Evolutionary conservation across 495 filamentous ascomycete genomes (phyloP).

Genomic region (Pyronema omphalodes): DNA sequence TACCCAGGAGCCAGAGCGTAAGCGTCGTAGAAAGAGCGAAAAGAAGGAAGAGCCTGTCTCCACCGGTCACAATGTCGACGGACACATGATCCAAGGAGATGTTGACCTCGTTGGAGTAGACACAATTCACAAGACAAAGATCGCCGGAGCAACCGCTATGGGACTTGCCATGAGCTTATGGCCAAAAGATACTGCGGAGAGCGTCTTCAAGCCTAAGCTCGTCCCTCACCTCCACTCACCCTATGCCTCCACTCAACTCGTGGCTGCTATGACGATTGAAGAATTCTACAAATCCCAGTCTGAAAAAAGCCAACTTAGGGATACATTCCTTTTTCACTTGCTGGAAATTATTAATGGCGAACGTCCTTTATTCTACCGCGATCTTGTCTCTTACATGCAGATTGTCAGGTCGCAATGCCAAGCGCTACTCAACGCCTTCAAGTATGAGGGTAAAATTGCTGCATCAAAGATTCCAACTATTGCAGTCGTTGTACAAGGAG

Average conservation of each 20-base stretch:
- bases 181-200: conserved; percentile 29
- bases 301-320: conserved; percentile 27
- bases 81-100: conserved; percentile 93
- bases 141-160: conserved; percentile 66
- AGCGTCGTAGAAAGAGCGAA: conserved; percentile 64
- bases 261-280: conserved; percentile 67
- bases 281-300: conserved; percentile 52
- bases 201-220: conserved; percentile 38
- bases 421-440: conserved; percentile 71
- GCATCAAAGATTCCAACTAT: conserved; percentile 53
- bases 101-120: conserved; percentile 85
- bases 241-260: conserved; percentile 69
- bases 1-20: conserved; percentile 34
- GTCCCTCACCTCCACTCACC: conserved; percentile 45
- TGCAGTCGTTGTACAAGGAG: conserved; percentile 82
- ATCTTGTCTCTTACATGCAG: conserved; percentile 73
- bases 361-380: conserved; percentile 63
- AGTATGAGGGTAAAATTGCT: conserved; percentile 63
- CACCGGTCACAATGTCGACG: conserved; percentile 81
- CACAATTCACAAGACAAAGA: conserved; percentile 68
- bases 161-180: conserved; percentile 52
- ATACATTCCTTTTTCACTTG: conserved; percentile 37
- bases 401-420: conserved; percentile 79
- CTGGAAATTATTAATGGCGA: conserved; percentile 60
- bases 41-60: conserved; percentile 55